Evolutionary conservation across 371 early-diverging fungal species (phyloP), one percentile per base, ranked within the genome.

Genomic region (Rhizopus microsporus): DNA sequence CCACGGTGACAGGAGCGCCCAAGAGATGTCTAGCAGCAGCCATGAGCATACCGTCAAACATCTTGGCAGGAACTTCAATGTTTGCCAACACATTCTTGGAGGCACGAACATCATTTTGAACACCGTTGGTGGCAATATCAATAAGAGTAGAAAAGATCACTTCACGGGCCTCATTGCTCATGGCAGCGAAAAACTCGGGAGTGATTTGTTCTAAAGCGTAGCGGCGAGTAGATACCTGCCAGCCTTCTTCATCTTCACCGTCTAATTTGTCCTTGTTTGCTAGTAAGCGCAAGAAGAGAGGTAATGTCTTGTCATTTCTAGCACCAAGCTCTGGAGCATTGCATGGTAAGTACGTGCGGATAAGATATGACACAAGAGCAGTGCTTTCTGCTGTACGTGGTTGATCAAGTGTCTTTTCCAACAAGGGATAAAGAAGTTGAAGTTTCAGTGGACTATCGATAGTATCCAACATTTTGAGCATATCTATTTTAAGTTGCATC

Each of bases 381-480:
- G 67, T 65, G 40, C 71, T 66, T 15, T 84, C 60, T 7, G 56
- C 45, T 43, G 66, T 66, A 54, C 62, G 68, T 7, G 65, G 43
- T 23, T 52, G 51, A 15, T 72, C 73, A 37, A 70, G 51, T 2
- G 65, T 58, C 15, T 54, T 50, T 45, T 87, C 84, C 47, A 93
- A 65, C 35, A 93, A 71, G 39, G 89, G 88, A 35, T 78, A 59
- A 32, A 95, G 63, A 44, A 75, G 75, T 67, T 83, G 81, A 40
- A 93, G 69, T 51, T 89, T 88, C 16, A 69, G 67, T 6, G 83
- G 74, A 10, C 87, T 77, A n/a, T 81, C 69, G 15, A 91, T 74
- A 7, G 49, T 44, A 17, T 74, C 70, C 54, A 93, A 63, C 13
- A 84, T 65, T 7, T 57, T 53, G 50, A 94, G 67, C 32, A 93